These are phyloP conservation scores for Neurospora sp. DNA, from an alignment of 495 filamentous ascomycete genomes.

Conservation along the genomic window DNA sequence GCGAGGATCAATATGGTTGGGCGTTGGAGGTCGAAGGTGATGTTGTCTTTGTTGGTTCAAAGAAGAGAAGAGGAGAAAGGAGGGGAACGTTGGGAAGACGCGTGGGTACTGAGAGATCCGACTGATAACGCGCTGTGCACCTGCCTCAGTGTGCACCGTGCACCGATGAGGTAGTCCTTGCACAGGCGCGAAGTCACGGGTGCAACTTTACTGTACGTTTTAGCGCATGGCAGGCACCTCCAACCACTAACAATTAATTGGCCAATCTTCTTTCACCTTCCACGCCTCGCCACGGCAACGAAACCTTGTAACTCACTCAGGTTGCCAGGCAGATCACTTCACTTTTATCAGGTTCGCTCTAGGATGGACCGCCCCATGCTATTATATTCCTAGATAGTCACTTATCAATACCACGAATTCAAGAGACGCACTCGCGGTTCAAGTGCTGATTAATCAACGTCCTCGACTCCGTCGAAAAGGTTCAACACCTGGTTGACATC, in stretches of 20 bases:
- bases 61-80: background rate
- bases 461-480: background rate
- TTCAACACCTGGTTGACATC: background rate
- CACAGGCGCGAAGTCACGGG: background rate
- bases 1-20: slow-evolving; percentile 9
- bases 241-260: background rate
- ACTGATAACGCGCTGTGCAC: background rate
- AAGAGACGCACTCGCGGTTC: background rate
- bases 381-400: background rate
- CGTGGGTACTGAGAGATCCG: background rate
- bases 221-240: background rate
- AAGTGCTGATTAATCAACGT: background rate
- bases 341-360: background rate
- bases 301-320: background rate
- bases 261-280: background rate
- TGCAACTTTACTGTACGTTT: background rate
- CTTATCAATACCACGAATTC: background rate
- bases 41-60: background rate
- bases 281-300: background rate
- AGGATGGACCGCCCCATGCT: background rate
- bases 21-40: slow-evolving; percentile 1
- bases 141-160: background rate
- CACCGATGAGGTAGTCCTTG: background rate
- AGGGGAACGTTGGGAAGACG: slow-evolving; percentile 1
- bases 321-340: background rate